Percentiles rank a stretch among this genome's conserved stretches.
These are phyloP conservation scores for Leptographium lundbergii DNA, from an alignment of 2,329 filamentous ascomycete genomes.

Conservation along the genomic window DNA sequence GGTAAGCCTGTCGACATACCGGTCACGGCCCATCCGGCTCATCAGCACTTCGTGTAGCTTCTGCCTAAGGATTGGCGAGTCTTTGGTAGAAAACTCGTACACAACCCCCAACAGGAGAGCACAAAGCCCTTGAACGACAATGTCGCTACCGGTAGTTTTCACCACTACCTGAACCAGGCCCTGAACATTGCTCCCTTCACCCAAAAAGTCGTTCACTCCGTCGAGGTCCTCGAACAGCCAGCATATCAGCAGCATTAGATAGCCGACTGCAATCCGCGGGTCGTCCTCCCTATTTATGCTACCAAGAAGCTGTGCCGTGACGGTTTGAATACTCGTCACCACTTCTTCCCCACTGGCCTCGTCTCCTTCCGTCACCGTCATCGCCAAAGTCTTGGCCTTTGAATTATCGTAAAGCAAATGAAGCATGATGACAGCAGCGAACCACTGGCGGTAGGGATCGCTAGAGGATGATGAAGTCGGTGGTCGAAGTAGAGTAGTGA, in stretches of 20 bases:
- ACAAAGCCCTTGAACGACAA: conserved; percentile 68
- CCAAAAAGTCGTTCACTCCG: conserved; percentile 84
- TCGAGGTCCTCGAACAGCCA: conserved; percentile 91
- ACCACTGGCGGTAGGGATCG: conserved; percentile 84
- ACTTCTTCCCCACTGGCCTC: conserved; percentile 85
- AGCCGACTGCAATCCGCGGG: conserved; percentile 67
- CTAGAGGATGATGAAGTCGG: conserved; percentile 45
- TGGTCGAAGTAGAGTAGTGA: conserved; percentile 67
- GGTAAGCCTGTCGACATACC: conserved; percentile 71
- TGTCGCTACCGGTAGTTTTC: conserved; percentile 48
- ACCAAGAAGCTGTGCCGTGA: conserved; percentile 74
- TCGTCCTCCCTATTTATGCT: conserved; percentile 67
- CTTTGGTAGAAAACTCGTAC: conserved; percentile 96
- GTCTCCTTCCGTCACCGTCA: conserved; percentile 79
- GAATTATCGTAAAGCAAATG: conserved; percentile 73
- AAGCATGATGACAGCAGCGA: conserved; percentile 75
- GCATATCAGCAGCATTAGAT: conserved; percentile 75
- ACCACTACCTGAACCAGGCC: conserved; percentile 62
- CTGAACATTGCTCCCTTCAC: conserved; percentile 86
- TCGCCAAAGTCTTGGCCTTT: conserved; percentile 65
- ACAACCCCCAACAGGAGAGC: conserved; percentile 75
- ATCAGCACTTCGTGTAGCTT: conserved; percentile 70
- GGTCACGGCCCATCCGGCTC: conserved; percentile 68
- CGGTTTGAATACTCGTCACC: conserved; percentile 80
- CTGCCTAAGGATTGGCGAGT: conserved; percentile 75